Conservation (phyloP, 1,139 yeast species). For the Hemisphaericaspora xylofermentans region DNA sequence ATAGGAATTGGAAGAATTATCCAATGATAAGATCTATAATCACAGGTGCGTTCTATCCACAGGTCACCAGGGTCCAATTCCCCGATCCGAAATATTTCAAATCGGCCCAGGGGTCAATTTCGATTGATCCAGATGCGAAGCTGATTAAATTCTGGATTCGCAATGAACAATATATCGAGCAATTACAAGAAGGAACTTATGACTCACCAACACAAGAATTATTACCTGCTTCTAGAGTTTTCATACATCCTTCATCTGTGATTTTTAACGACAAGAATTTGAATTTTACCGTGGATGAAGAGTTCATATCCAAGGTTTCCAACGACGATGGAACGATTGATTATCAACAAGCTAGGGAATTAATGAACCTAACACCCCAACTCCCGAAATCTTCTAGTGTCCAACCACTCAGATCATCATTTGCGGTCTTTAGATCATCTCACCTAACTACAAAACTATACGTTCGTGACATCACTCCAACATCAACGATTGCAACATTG, state of each 20-base stretch:
- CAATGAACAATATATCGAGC: slow-evolving; percentile 45
- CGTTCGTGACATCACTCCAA: slow-evolving; percentile 76
- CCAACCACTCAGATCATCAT: slow-evolving; percentile 29
- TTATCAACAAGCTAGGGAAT: slow-evolving; percentile 27
- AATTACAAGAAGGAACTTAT: slow-evolving; percentile 15
- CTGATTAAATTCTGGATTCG: slow-evolving; percentile 72
- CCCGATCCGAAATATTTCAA: slow-evolving; percentile 79
- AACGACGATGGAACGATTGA: slow-evolving; percentile 43
- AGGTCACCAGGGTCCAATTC: slow-evolving; percentile 72
- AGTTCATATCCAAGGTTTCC: slow-evolving; percentile 16
- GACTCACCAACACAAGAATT: too few relatives aligned
- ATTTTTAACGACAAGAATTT: slow-evolving; percentile 44
- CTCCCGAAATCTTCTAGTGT: slow-evolving; percentile 13
- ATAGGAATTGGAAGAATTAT: slow-evolving; percentile 51
- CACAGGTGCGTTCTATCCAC: slow-evolving; percentile 82
- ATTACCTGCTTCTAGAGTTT: slow-evolving; percentile 65
- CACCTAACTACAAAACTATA: slow-evolving; percentile 67
- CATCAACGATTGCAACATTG: slow-evolving; percentile 65
- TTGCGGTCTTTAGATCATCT: slow-evolving; percentile 55
- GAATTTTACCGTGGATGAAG: slow-evolving; percentile 22
- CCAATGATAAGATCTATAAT: slow-evolving; percentile 63
- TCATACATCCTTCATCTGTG: slow-evolving; percentile 81
- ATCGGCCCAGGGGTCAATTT: slow-evolving; percentile 76
- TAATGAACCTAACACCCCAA: slow-evolving; percentile 39
- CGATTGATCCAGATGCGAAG: slow-evolving; percentile 78